Conservation (phyloP, 2,329 filamentous ascomycete species). For the Calonectria henricotiae region DNA sequence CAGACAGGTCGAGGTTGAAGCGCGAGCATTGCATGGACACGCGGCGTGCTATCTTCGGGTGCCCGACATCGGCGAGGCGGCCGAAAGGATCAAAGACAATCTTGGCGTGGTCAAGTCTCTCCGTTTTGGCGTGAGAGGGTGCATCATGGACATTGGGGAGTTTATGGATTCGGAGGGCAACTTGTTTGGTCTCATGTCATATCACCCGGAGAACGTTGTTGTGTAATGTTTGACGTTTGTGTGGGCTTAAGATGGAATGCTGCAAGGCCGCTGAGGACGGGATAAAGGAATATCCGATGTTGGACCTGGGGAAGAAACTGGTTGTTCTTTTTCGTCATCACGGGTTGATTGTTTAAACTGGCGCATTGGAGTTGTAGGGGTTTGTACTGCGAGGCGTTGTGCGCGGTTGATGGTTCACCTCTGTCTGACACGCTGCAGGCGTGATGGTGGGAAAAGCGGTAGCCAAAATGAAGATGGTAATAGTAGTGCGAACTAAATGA, state of each 20-base stretch:
- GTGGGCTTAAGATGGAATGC: slow-evolving; percentile 6
- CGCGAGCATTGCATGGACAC: slow-evolving; percentile 3
- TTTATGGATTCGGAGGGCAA: slow-evolving; percentile 52
- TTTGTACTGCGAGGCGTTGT: slow-evolving; percentile 17
- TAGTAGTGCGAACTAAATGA: slow-evolving; percentile 18
- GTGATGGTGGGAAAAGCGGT: background rate
- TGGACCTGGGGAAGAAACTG: slow-evolving; percentile 2
- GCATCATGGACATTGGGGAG: slow-evolving; percentile 51
- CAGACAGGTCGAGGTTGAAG: slow-evolving; percentile 1
- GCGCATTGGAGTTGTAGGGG: slow-evolving; percentile 25
- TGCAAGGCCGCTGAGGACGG: slow-evolving; percentile 26
- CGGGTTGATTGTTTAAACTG: slow-evolving; percentile 30
- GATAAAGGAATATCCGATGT: slow-evolving; percentile 51
- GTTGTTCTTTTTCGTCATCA: slow-evolving; percentile 1
- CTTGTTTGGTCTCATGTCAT: slow-evolving; percentile 48
- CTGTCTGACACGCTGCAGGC: background rate
- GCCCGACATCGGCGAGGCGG: slow-evolving; percentile 46
- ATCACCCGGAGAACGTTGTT: slow-evolving; percentile 44
- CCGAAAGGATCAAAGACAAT: slow-evolving; percentile 46
- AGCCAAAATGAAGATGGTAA: background rate
- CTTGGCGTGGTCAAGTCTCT: slow-evolving; percentile 46
- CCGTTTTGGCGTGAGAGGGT: slow-evolving; percentile 48
- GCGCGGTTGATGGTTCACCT: background rate
- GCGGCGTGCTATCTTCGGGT: slow-evolving; percentile 48
- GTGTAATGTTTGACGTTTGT: slow-evolving; percentile 18